Conservation (phyloP, 306 rosid genomes). For the Begonia fuchsioides region DNA sequence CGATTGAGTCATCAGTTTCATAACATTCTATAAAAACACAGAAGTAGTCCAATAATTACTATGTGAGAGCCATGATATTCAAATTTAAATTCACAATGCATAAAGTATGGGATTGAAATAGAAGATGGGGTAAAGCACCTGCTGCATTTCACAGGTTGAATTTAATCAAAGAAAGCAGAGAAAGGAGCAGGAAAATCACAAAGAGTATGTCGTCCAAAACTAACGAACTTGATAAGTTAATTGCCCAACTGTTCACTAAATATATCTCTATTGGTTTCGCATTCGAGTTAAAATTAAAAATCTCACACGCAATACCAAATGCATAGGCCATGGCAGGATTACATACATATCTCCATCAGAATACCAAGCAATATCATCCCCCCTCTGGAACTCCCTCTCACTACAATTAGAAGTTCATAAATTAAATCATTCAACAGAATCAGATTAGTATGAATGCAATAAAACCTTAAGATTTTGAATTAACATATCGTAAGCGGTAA, state of each 20-base stretch:
- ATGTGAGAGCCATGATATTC: too few species aligned
- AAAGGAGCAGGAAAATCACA: too few species aligned
- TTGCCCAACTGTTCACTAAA: background rate
- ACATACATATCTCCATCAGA: slow-evolving; percentile 91
- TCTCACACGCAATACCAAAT: slow-evolving; percentile 44
- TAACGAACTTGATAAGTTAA: background rate
- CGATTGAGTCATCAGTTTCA: slow-evolving; percentile 79
- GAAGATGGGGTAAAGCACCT: slow-evolving; percentile 31
- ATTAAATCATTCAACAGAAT: slow-evolving; percentile 19
- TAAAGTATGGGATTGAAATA: slow-evolving; percentile 5
- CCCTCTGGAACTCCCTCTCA: slow-evolving; percentile 90
- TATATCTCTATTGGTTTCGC: background rate
- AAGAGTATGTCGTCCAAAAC: slow-evolving; percentile 66
- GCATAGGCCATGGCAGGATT: slow-evolving; percentile 91
- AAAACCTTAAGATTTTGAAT: slow-evolving; percentile 21
- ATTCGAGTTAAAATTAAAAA: background rate
- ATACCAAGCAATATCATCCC: slow-evolving; percentile 93
- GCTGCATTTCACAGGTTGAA: slow-evolving; percentile 99
- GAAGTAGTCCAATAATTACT: background rate
- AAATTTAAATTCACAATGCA: too few species aligned
- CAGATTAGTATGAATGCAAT: slow-evolving; percentile 10
- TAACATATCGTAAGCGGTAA: too few species aligned
- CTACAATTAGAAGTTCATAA: slow-evolving; percentile 39
- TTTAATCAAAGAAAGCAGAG: too few species aligned
- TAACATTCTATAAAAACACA: slow-evolving; percentile 52